phyloP scores from a whole-genome alignment of 2,329 filamentous ascomycete species.

The Triangularia setosa region DNA sequence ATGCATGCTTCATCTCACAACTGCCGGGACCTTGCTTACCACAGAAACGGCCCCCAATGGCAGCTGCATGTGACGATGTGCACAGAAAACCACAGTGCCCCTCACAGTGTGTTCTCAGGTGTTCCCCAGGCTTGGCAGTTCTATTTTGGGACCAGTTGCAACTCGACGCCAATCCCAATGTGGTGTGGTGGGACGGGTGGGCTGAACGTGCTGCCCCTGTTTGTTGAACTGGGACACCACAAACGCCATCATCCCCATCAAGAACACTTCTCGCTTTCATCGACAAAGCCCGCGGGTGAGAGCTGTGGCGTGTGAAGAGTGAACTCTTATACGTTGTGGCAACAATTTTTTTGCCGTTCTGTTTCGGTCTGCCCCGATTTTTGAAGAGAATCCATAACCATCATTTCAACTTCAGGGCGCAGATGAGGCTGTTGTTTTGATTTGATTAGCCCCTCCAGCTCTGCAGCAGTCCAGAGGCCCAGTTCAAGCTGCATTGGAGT shows the following conservation, averaged over 20 bases:
- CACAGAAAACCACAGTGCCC: background rate
- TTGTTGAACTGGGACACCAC: background rate
- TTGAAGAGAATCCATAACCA: background rate
- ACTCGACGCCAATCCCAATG: background rate
- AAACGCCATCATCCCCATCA: background rate
- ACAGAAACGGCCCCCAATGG: background rate
- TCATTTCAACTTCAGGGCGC: background rate
- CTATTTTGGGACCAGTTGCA: constrained; percentile 17
- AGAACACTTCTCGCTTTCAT: background rate
- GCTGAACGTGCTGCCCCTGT: background rate
- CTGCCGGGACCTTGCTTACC: background rate
- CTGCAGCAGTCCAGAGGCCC: background rate
- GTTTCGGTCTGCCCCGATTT: background rate
- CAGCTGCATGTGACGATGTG: background rate
- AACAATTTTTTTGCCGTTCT: background rate
- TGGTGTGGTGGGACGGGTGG: background rate
- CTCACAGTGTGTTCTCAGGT: background rate
- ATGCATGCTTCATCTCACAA: background rate
- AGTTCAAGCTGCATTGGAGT: background rate
- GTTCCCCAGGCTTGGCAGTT: constrained; percentile 16
- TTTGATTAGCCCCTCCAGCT: background rate
- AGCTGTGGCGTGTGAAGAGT: background rate
- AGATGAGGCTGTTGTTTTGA: background rate
- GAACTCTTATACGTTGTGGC: background rate
- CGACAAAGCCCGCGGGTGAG: background rate